Evolutionary conservation across 257 asterid genomes (phyloP), one percentile per base, ranked within the genome.

Genomic region (Ophiorrhiza pumila): DNA sequence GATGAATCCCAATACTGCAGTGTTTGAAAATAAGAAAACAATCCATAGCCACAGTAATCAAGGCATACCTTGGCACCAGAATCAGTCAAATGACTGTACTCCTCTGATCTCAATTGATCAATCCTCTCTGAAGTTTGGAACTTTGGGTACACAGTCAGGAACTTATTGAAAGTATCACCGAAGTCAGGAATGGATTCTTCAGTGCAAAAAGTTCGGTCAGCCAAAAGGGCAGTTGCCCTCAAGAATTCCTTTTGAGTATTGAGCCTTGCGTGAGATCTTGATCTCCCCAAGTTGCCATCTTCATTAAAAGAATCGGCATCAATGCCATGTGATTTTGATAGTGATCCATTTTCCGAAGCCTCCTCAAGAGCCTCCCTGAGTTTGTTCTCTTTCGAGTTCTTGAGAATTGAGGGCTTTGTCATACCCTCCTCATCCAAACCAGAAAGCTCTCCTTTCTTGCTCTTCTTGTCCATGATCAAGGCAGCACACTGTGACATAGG

Each of bases 1-100:
- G 77, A 69, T 37, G 82, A 74, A 6, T 77, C 82, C 80, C 82
- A 77, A 52, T 74, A 71, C 35, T 77, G 75, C 25, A 81, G 61
- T 15, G 80, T 74, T 58, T 81, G 85, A 74, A 63, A 56, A 31
- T 46, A 77, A 22, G 85, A 81, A 68, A 81, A 77, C 74, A 77
- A 65, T 20, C 85, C 85, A 61, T 74, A 81, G 29, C 85, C 85
- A 77, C 85, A 81, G 72, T 81, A 81, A 74, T 81, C 82, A 71
- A 81, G 85, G 61, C 82, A 81, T 81, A 81, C 85, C 80, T 81
- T 81, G 7, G 82, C 71, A 42, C 61, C 71, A 13, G 62, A 29
- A 25, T 68, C 82, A 66, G 70, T 74, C 12, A 77, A 69, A 43
- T 77, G 82, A 42, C 65, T 27, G 49, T 81, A 77, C 73, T 81